These are phyloP conservation scores for Suillus weaverae DNA, from an alignment of 768 basidiomycete species.

Conservation along the genomic window DNA sequence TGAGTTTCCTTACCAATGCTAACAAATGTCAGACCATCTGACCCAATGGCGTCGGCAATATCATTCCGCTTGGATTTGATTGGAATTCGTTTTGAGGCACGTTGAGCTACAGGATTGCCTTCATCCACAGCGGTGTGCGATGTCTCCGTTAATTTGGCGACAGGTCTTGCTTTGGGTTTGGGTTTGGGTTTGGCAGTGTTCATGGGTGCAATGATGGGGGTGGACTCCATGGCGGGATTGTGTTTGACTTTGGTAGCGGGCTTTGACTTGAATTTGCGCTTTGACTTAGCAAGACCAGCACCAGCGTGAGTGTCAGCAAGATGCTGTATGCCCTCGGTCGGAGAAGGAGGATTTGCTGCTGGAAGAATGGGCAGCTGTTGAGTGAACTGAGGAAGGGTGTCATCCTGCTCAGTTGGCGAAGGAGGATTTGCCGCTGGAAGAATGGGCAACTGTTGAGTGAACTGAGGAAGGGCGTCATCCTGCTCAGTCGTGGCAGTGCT, in stretches of 20 bases:
- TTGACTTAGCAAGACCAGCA: background rate
- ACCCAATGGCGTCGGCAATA: too few species aligned
- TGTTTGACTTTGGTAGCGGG: too few species aligned
- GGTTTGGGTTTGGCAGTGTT: slow-evolving; percentile 10
- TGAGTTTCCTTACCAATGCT: too few species aligned
- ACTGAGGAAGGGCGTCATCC: background rate
- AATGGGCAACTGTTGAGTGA: background rate
- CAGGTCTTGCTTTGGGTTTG: background rate
- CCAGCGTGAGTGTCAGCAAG: too few species aligned
- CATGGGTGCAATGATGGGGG: slow-evolving; percentile 6
- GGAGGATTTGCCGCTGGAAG: background rate
- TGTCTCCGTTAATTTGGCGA: too few species aligned
- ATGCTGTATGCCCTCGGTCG: background rate
- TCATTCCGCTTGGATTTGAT: too few species aligned
- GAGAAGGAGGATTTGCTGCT: background rate
- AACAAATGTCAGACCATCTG: too few species aligned
- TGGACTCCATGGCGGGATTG: background rate
- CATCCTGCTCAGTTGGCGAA: background rate
- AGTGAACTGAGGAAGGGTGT: background rate
- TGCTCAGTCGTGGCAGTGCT: background rate
- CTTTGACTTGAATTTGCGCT: background rate
- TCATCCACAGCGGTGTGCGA: too few species aligned
- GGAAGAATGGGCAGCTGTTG: background rate
- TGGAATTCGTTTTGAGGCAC: too few species aligned
- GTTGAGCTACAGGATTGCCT: slow-evolving; percentile 20